These are phyloP conservation scores for Arctium lappa DNA, from an alignment of 129 eudicot genomes.

Conservation along the genomic window DNA sequence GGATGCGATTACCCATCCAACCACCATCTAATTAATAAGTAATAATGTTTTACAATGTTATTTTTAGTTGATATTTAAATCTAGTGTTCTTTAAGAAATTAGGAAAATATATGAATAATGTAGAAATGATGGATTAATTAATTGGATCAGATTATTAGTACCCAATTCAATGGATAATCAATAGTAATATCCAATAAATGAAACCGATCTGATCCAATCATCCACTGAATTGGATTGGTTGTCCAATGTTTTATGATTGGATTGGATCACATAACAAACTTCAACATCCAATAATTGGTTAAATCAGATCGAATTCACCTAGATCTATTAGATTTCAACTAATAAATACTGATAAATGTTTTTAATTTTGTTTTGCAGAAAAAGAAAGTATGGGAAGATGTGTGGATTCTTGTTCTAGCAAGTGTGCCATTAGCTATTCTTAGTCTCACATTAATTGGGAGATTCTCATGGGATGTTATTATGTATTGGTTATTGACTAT, in stretches of 20 bases:
- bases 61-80: background rate
- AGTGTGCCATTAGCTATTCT: constrained; percentile 47
- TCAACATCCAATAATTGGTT: too few species aligned
- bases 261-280: too few species aligned
- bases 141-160: too few species aligned
- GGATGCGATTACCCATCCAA: background rate
- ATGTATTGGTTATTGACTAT: background rate
- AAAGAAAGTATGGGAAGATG: constrained; percentile 54
- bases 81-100: background rate
- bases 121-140: background rate
- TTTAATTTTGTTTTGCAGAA: constrained; percentile 32
- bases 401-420: constrained; percentile 67
- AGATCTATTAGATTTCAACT: too few species aligned
- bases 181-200: too few species aligned
- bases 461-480: background rate
- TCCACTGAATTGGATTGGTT: too few species aligned
- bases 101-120: background rate
- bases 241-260: too few species aligned
- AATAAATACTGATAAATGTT: background rate
- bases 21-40: too few species aligned
- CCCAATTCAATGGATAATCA: too few species aligned
- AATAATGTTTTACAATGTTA: too few species aligned
- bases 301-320: too few species aligned
- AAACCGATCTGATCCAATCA: too few species aligned
- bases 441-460: constrained; percentile 14